phyloP scores from a whole-genome alignment of 2,329 filamentous ascomycete species.

The Colletotrichum noveboracense region DNA sequence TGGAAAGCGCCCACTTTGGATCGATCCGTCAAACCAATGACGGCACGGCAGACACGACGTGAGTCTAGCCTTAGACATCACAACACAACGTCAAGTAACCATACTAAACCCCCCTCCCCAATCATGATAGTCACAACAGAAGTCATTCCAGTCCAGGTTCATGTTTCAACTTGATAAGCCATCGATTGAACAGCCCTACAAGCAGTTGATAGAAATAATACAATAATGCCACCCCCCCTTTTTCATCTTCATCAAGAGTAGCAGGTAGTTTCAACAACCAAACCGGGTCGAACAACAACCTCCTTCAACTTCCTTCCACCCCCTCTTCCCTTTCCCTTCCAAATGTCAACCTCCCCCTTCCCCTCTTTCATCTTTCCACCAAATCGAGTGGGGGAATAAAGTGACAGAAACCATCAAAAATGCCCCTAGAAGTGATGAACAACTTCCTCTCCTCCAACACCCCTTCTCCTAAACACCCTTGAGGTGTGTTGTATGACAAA shows the following conservation, averaged over 20 bases:
- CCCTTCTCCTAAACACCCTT: background rate
- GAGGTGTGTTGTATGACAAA: background rate
- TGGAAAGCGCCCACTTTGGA: background rate
- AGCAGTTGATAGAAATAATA: conserved; percentile 5
- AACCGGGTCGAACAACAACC: background rate
- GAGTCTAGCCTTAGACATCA: background rate
- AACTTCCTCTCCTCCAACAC: background rate
- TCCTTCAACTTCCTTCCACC: background rate
- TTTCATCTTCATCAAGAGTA: background rate
- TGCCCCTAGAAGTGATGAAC: background rate
- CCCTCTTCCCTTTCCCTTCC: background rate
- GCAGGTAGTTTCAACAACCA: background rate
- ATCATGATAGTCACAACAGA: background rate
- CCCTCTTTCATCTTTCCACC: background rate
- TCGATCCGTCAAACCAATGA: fast-evolving
- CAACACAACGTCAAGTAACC: background rate
- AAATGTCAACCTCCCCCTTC: background rate
- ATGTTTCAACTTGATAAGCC: conserved; percentile 10
- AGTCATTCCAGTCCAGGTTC: background rate
- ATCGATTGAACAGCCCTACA: conserved; percentile 12
- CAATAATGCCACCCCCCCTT: background rate
- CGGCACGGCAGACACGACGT: background rate
- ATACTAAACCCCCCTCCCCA: background rate
- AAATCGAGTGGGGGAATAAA: background rate
- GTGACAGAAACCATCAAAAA: background rate